A percentile compares a stretch with the other conserved stretches of the same genome.
These are phyloP conservation scores for Zelopaecilomyces penicillatus DNA, from an alignment of 2,329 filamentous ascomycete species.

Conservation along the genomic window DNA sequence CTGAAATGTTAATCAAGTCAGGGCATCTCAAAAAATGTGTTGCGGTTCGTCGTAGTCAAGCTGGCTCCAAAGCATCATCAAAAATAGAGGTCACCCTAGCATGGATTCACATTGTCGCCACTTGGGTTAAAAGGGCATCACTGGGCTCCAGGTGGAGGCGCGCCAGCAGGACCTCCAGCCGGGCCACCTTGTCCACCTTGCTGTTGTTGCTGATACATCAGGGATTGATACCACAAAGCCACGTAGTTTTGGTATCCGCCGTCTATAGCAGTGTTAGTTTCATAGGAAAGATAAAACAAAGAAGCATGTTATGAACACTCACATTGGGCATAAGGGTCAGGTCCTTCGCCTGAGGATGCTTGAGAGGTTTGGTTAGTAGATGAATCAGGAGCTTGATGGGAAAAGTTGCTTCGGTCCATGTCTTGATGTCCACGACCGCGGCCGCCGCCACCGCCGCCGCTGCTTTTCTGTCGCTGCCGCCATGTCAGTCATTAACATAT, in stretches of 20 bases:
- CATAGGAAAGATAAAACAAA: not conserved
- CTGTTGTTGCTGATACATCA: conserved; percentile 37
- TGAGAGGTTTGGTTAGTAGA: conserved; percentile 35
- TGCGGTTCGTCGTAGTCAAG: conserved; percentile 5
- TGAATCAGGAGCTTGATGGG: conserved; percentile 35
- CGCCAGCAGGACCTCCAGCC: conserved; percentile 27
- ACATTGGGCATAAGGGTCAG: conserved; percentile 70
- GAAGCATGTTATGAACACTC: conserved; percentile 25
- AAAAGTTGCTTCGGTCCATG: conserved; percentile 45
- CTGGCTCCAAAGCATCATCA: conserved; percentile 12
- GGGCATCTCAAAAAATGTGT: conserved; percentile 22
- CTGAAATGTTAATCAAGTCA: conserved; percentile 24
- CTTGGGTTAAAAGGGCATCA: conserved; percentile 18
- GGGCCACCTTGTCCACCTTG: conserved; percentile 27
- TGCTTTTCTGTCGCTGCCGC: conserved; percentile 45
- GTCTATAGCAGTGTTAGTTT: conserved; percentile 36
- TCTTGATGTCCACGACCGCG: conserved; percentile 40
- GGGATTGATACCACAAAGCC: conserved; percentile 70
- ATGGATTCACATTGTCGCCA: conserved; percentile 8
- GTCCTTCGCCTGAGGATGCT: conserved; percentile 40
- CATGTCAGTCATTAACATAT: conserved; percentile 19
- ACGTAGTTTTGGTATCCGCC: conserved; percentile 77
- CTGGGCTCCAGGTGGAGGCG: conserved; percentile 28
- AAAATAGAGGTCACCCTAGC: conserved; percentile 12
- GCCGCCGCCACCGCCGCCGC: conserved; percentile 35